phyloP scores from a whole-genome alignment of 257 asterid species.

The Fraxinus anomala region DNA sequence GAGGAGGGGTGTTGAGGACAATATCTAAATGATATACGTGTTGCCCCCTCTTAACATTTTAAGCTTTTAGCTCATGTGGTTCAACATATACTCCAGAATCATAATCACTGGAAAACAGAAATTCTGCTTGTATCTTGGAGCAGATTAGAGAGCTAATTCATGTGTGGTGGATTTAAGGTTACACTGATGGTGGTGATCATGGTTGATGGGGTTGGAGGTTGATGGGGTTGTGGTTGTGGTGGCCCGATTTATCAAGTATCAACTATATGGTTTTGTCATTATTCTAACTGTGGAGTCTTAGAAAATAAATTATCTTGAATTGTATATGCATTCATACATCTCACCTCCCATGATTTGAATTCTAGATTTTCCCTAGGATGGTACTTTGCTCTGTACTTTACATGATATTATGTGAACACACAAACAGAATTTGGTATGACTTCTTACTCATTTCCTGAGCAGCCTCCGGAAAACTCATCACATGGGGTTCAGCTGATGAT shows the following conservation, averaged over 20 bases:
- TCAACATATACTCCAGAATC: background rate
- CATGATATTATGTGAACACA: background rate
- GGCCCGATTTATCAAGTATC: background rate
- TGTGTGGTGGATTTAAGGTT: background rate
- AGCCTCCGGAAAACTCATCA: conserved; percentile 58
- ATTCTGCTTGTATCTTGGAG: background rate
- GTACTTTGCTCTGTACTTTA: background rate
- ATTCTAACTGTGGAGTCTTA: background rate
- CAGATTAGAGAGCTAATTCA: background rate
- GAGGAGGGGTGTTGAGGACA: background rate
- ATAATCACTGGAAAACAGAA: background rate
- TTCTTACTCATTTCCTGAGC: conserved; percentile 21
- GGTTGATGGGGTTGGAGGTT: background rate
- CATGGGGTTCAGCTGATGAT: conserved; percentile 90
- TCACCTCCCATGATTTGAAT: background rate
- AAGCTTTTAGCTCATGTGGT: background rate
- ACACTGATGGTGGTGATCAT: background rate
- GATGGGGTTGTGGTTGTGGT: background rate
- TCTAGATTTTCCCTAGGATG: background rate
- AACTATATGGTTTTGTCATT: background rate
- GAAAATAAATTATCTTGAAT: background rate
- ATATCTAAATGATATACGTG: background rate
- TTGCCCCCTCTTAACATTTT: background rate
- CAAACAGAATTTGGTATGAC: background rate
- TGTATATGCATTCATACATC: background rate